Conservation (phyloP, 768 basidiomycete species). For the Epithele typhae region DNA sequence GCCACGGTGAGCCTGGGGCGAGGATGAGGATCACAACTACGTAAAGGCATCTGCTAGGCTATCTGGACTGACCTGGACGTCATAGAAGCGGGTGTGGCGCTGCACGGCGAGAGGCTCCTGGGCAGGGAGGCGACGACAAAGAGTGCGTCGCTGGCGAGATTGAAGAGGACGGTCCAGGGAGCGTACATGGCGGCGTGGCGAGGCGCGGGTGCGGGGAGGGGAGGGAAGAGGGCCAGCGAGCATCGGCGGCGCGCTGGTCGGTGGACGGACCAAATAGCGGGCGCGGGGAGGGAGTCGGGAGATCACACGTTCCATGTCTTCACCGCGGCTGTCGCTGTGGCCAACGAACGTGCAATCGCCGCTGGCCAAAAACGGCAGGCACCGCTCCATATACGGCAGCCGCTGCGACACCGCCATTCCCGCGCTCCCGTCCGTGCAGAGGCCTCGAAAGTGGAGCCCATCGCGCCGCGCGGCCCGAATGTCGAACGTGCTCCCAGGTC, state of each 20-base stretch:
- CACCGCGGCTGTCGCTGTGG: neutral
- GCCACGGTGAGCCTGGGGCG: slow-evolving; percentile 65
- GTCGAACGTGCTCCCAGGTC: no score
- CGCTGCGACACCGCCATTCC: no score
- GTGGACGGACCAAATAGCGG: no score
- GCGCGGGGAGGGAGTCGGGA: neutral
- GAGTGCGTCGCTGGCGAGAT: slow-evolving; percentile 14
- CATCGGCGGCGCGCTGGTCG: neutral
- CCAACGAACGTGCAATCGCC: slow-evolving; percentile 21
- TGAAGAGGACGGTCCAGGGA: slow-evolving; percentile 11
- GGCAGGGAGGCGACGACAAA: slow-evolving; percentile 23
- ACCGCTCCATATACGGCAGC: slow-evolving; percentile 9
- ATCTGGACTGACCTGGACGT: slow-evolving; percentile 41
- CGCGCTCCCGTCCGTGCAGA: slow-evolving; percentile 5
- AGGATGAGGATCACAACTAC: slow-evolving; percentile 8
- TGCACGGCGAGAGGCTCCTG: slow-evolving; percentile 18
- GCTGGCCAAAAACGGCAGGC: no score
- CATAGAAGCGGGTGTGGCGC: slow-evolving; percentile 33
- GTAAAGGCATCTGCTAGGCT: slow-evolving; percentile 1
- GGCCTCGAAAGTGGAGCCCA: neutral
- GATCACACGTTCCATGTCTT: slow-evolving; percentile 13
- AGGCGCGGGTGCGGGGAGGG: neutral
- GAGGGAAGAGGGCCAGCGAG: neutral
- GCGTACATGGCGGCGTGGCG: slow-evolving; percentile 8
- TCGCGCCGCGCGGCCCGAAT: no score